phyloP scores from a whole-genome alignment of 129 eudicot genomes.

The Helichrysum umbraculigerum region DNA sequence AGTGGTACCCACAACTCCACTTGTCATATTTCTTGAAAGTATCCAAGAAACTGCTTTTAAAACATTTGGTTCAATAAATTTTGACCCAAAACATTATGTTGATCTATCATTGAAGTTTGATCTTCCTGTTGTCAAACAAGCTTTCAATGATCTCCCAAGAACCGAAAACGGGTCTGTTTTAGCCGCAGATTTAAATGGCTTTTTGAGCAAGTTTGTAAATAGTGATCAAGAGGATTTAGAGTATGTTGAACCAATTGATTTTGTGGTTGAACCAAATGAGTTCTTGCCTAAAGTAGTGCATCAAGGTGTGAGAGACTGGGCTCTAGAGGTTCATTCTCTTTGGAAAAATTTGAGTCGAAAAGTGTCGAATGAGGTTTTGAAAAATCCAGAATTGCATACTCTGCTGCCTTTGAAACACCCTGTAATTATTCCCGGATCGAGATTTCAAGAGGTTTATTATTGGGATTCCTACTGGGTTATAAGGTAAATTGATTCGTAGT shows the following conservation, averaged over 20 bases:
- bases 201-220: conserved; percentile 45
- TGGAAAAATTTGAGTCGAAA: conserved; percentile 89
- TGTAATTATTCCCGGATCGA: conserved; percentile 85
- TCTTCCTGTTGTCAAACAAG: conserved; percentile 46
- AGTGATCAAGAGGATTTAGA: conserved; percentile 67
- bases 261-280: conserved; percentile 61
- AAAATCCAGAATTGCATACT: conserved; percentile 62
- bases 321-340: conserved; percentile 73
- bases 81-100: conserved; percentile 77
- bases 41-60: conserved; percentile 66
- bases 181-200: conserved; percentile 39
- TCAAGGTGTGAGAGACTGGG: conserved; percentile 67
- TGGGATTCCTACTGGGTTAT: conserved; percentile 98
- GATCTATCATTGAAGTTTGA: conserved; percentile 66
- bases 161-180: conserved; percentile 51
- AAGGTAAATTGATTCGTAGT: conserved; percentile 42
- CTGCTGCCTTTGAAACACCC: conserved; percentile 70
- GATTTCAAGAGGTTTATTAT: conserved; percentile 91
- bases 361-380: conserved; percentile 57
- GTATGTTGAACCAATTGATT: conserved; percentile 64
- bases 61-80: conserved; percentile 56
- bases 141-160: conserved; percentile 48
- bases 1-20: conserved; percentile 66
- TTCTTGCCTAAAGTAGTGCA: conserved; percentile 70
- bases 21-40: conserved; percentile 56